Conservation (phyloP, 441 rosid species). For the Populus hybrid region DNA sequence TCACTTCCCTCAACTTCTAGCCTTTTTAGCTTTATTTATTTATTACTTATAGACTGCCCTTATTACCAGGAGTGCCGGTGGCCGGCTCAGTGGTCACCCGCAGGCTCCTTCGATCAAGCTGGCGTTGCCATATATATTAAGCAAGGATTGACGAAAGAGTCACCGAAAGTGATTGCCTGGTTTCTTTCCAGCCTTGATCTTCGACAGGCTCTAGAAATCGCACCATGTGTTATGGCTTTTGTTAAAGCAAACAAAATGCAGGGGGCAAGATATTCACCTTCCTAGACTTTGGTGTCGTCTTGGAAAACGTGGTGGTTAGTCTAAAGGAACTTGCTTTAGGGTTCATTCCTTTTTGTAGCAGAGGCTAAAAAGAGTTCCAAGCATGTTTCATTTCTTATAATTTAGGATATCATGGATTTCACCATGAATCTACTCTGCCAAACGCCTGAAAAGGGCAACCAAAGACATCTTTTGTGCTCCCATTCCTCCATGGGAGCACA, state of each 20-base stretch:
- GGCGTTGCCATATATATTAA: not conserved
- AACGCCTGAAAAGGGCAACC: not conserved
- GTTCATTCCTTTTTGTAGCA: not conserved
- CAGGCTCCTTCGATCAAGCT: not conserved
- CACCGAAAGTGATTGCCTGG: constrained; percentile 29
- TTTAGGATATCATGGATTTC: too few relatives aligned
- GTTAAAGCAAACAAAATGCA: not conserved
- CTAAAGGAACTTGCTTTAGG: not conserved
- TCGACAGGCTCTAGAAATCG: constrained; percentile 2
- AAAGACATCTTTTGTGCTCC: too few relatives aligned
- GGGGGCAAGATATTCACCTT: not conserved
- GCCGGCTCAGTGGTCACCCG: too few relatives aligned
- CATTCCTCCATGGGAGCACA: too few relatives aligned
- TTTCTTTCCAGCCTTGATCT: constrained; percentile 16
- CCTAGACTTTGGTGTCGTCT: not conserved
- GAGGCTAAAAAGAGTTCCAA: not conserved
- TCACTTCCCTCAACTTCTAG: too few relatives aligned
- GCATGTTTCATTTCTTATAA: not conserved
- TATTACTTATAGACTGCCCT: too few relatives aligned
- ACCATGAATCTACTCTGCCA: not conserved
- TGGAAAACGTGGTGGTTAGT: not conserved
- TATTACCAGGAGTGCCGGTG: too few relatives aligned
- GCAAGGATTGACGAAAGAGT: constrained; percentile 11
- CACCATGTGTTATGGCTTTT: constrained; percentile 13
- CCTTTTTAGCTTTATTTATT: too few relatives aligned